phyloP scores from a whole-genome alignment of 306 rosid species.

The Casuarina equisetifolia region DNA sequence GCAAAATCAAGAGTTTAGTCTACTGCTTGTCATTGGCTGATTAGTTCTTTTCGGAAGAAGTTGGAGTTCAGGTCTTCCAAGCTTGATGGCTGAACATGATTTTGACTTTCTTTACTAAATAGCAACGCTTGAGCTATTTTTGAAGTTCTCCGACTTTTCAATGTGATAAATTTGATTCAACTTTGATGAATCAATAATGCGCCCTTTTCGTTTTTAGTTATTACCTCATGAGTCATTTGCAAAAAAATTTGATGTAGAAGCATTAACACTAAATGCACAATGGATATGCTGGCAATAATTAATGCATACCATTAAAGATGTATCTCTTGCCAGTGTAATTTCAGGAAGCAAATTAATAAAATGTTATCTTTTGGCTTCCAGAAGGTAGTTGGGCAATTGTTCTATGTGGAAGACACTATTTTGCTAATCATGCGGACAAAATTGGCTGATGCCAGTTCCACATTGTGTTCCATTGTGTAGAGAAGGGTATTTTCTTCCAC shows the following conservation, averaged over 20 bases:
- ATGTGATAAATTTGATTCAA: slow-evolving; percentile 11
- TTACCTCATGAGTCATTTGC: slow-evolving; percentile 17
- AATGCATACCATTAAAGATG: not conserved
- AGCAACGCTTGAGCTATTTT: slow-evolving; percentile 15
- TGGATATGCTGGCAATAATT: not conserved
- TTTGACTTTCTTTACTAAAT: slow-evolving; percentile 20
- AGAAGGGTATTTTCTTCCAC: not conserved
- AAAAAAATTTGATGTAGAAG: not conserved
- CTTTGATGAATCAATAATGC: slow-evolving; percentile 23
- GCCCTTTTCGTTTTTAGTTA: slow-evolving; percentile 19
- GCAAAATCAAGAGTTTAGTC: slow-evolving; percentile 17
- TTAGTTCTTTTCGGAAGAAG: slow-evolving; percentile 15
- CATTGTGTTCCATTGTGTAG: not conserved
- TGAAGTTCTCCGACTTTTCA: slow-evolving; percentile 19
- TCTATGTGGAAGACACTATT: not conserved
- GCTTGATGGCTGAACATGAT: slow-evolving; percentile 25
- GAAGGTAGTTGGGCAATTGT: not conserved
- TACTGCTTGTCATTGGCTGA: slow-evolving; percentile 6
- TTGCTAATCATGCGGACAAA: not conserved
- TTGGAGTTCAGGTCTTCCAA: slow-evolving; percentile 14
- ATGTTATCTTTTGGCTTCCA: not conserved
- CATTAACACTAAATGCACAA: not conserved
- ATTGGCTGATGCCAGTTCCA: not conserved
- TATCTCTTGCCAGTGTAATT: not conserved
- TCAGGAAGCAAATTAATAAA: not conserved